Base-by-base conservation (phyloP, 2,329 filamentous ascomycete genomes). In the Fusarium luffae region DNA sequence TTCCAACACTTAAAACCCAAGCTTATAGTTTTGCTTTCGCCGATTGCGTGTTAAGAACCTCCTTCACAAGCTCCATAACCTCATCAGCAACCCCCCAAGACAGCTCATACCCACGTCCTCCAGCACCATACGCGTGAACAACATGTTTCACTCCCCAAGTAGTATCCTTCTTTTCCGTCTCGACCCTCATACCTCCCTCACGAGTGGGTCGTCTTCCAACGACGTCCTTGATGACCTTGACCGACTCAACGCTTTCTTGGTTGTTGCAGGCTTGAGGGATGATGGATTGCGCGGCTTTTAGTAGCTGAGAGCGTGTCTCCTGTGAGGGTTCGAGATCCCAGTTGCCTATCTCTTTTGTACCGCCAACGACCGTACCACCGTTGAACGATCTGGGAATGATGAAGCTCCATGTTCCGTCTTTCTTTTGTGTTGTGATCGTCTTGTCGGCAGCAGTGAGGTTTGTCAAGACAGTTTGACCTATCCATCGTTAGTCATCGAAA, bases 321-420 rank as follows among this genome's bases (percentile, higher is more conserved):
- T 69, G 61, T 0, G 82, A 85, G 3, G 88, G 84, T 19, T 82
- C 78, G 0, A 82, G 75, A 48, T 85, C 81, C 85, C 86, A 89
- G 74, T 90, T 81, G 58, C 85, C 79, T 2, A 84, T 82, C 73
- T 91, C 85, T 75, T 90, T 91, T 12, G 89, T 92, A 0, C 89
- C 89, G 7, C 89, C 90, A 21, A 92, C 85, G 41, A 92, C 82
- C 0, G 89, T 91, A 4, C 89, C 89, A 5, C 89, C 89, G 34
- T 86, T 82, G 27, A 89, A 85, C 11, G 84, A 85, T 4, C 90
- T 84, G 1, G 89, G 88, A 8, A 92, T 86, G 47, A 85, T 84
- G 67, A 91, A 91, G 1, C 85, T 84, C 87, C 88, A 90, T 11
- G 81, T 84, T 0, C 89, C 89, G 74, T 91, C 88, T 1, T 82